Evolutionary conservation across 257 asterid genomes (phyloP).

Genomic region (Solanum clarkiae): DNA sequence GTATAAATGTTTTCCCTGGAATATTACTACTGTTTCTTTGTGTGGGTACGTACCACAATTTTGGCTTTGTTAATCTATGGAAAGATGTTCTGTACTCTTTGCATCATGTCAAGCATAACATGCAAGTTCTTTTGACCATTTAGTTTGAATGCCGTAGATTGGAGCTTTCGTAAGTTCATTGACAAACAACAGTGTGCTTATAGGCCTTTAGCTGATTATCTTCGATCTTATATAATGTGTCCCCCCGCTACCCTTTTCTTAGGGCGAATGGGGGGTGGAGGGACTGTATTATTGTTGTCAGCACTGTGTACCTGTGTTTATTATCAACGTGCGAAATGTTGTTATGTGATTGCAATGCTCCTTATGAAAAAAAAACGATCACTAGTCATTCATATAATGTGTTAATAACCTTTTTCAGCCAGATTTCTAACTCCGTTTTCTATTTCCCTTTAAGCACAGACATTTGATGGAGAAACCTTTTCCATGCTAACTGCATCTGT

Average conservation of each 20-base stretch:
- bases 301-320: not conserved
- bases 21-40: not conserved
- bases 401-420: not conserved
- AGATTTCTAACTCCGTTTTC: not conserved
- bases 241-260: not conserved
- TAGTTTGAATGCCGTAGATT: not conserved
- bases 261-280: not conserved
- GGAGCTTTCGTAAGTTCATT: not conserved
- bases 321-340: not conserved
- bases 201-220: not conserved
- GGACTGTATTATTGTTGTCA: not conserved
- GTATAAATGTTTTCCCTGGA: not conserved
- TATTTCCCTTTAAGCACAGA: conserved; percentile 18
- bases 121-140: not conserved
- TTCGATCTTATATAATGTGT: not conserved
- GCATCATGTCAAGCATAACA: not conserved
- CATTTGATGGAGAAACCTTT: conserved; percentile 66
- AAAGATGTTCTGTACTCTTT: not conserved
- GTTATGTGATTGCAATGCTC: not conserved
- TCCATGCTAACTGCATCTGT: conserved; percentile 22
- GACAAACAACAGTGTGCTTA: not conserved
- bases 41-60: not conserved
- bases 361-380: not conserved
- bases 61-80: not conserved
- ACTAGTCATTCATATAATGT: not conserved